Conservation (phyloP, 1,284 basidiomycete species). For the Blastosporella zonata region DNA sequence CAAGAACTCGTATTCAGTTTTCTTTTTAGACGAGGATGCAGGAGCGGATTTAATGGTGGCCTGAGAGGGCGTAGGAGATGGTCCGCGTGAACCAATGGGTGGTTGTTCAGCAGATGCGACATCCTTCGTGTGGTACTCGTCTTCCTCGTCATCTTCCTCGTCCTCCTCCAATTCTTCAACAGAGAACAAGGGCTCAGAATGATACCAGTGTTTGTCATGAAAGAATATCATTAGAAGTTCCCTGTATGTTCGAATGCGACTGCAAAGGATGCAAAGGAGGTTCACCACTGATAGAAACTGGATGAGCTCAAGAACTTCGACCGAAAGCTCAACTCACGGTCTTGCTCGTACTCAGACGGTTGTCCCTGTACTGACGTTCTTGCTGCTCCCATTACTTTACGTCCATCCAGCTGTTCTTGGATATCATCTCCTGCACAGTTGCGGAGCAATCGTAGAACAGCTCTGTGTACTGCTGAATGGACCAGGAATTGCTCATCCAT, state of each 20-base stretch:
- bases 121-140: constrained; percentile 22
- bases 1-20: constrained; percentile 91
- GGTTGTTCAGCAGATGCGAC: constrained; percentile 1
- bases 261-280: constrained; percentile 87
- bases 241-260: constrained; percentile 84
- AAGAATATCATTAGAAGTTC: constrained; percentile 95
- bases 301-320: constrained; percentile 8
- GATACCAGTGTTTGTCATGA: constrained; percentile 86
- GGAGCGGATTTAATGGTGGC: constrained; percentile 53
- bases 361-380: constrained; percentile 62
- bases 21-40: constrained; percentile 45
- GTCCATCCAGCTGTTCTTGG: constrained; percentile 79
- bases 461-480: constrained; percentile 87
- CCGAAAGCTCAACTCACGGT: constrained; percentile 52
- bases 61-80: constrained; percentile 61
- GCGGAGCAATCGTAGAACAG: constrained; percentile 82
- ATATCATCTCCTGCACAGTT: constrained; percentile 90
- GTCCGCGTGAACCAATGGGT: constrained; percentile 22
- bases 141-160: constrained; percentile 37
- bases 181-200: constrained; percentile 63
- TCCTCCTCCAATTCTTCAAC: constrained; percentile 72
- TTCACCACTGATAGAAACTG: constrained; percentile 69
- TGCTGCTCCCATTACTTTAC: constrained; percentile 79
- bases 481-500: constrained; percentile 90
- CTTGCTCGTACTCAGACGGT: constrained; percentile 83